Base-by-base conservation (phyloP, 306 rosid species). In the Coriaria nepalensis region DNA sequence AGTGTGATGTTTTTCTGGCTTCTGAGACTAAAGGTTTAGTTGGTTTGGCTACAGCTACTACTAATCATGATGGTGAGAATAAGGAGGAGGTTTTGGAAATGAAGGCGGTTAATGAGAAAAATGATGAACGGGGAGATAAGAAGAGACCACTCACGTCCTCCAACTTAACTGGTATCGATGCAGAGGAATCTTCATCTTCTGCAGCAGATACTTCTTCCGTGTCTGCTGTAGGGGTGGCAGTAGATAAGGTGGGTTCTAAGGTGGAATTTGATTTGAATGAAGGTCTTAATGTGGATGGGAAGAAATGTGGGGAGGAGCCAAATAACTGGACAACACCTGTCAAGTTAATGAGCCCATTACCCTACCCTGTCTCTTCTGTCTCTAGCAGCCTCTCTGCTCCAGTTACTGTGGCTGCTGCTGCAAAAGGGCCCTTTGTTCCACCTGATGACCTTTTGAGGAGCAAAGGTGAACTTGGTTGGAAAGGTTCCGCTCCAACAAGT, bases 401-500 rank as follows among this genome's bases (percentile, higher is more conserved):
- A 43, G 65, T 83, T 44, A 77, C 94, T 5, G 80, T 79, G 49
- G 76, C 85, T 50, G 75, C 88, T 58, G 72, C 94, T 39, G 94
- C 86, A 7, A 83, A 83, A 67, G 59, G 94, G 40, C 64, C 67
- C 8, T 79, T 75, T 53, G 60, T 73, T 35, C 94, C 80, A 0
- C 88, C 77, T 15, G 88, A 72, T 20, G 74, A 83, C 59, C 70
- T 74, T 58, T 54, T 83, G 85, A 72, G 58, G 70, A 69, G 71
- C 65, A 76, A 67, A 50, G 80, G 79, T 37, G 86, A 77, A 57
- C 72, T 69, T 67, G 88, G 94, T 35, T 83, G 94, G 94, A 83
- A 69, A 60, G 88, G 88, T 45, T 79, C 94, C 4, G 85, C 88
- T 6, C 82, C 88, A 40, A 83, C 88, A n/a, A 83, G 94, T 57